These are phyloP conservation scores for Xylariales sp. DNA, from an alignment of 2,329 filamentous ascomycete species.

Conservation along the genomic window DNA sequence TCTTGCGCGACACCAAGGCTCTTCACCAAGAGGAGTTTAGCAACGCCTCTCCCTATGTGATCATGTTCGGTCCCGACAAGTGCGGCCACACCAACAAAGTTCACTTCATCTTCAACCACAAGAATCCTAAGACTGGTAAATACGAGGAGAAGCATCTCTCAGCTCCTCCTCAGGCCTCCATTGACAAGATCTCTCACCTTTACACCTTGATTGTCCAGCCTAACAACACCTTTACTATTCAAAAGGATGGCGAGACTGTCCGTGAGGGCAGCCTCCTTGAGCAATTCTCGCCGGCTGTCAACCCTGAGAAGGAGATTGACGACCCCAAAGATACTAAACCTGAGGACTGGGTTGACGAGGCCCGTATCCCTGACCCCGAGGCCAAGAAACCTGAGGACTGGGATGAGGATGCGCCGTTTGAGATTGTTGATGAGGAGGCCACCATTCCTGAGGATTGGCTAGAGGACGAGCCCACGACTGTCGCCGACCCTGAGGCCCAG, in stretches of 20 bases:
- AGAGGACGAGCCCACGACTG: constrained; percentile 82
- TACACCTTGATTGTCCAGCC: constrained; percentile 97
- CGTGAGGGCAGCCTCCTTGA: constrained; percentile 93
- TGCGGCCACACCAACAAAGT: constrained; percentile 99
- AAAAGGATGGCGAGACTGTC: constrained; percentile 88
- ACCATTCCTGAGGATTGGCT: constrained; percentile 96
- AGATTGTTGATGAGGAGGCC: constrained; percentile 94
- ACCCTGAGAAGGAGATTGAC: constrained; percentile 94
- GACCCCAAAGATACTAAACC: constrained; percentile 95
- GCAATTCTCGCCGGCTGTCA: constrained; percentile 93
- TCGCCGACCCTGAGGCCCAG: constrained; percentile 92
- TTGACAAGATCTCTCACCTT: constrained; percentile 90
- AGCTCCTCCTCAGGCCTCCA: constrained; percentile 84
- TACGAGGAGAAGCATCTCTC: constrained; percentile 99
- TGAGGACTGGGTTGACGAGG: constrained; percentile 93
- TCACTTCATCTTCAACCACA: constrained; percentile 99
- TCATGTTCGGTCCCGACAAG: constrained; percentile 99
- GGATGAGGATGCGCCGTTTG: constrained; percentile 97
- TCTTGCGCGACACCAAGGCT: constrained; percentile 96
- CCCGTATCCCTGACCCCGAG: constrained; percentile 89
- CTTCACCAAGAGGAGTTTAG: constrained; percentile 98
- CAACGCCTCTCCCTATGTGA: constrained; percentile 96
- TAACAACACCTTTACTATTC: constrained; percentile 94
- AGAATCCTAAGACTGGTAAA: constrained; percentile 99
- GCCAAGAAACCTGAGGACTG: constrained; percentile 98